A percentile compares a stretch with the other conserved stretches of the same genome.
These are phyloP conservation scores for Suillus americanus DNA, from an alignment of 768 basidiomycete genomes.

Conservation along the genomic window DNA sequence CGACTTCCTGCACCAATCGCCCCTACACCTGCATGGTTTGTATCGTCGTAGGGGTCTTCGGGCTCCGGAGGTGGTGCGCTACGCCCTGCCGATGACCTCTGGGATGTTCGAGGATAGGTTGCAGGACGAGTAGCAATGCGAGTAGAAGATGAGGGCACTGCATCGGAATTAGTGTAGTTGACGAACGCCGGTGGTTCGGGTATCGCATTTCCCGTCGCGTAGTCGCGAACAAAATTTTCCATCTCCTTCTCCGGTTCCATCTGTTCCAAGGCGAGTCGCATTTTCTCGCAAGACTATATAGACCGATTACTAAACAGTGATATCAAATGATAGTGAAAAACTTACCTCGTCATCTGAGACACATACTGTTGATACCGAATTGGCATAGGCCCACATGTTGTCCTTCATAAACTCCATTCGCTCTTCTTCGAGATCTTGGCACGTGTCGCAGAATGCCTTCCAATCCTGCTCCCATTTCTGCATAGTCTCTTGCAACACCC, in stretches of 20 bases:
- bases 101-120: conserved; percentile 46
- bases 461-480: conserved; percentile 91
- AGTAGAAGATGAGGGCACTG: conserved; percentile 58
- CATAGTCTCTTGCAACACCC: conserved; percentile 73
- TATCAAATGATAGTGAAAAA: conserved; percentile 8
- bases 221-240: conserved; percentile 84
- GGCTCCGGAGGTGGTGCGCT: conserved; percentile 32
- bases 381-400: conserved; percentile 94
- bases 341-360: conserved; percentile 92
- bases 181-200: conserved; percentile 88
- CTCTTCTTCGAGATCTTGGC: conserved; percentile 95
- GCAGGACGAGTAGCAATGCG: conserved; percentile 58
- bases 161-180: conserved; percentile 71
- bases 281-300: conserved; percentile 88
- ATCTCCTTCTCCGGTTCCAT: conserved; percentile 88
- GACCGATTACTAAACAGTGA: neutral
- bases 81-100: conserved; percentile 29
- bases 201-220: conserved; percentile 85
- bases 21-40: conserved; percentile 62
- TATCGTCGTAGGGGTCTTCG: conserved; percentile 52
- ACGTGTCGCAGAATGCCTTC: conserved; percentile 92
- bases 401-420: conserved; percentile 95
- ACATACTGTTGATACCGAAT: conserved; percentile 93
- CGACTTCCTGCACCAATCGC: conserved; percentile 51
- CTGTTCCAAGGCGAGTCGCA: conserved; percentile 83